A percentile compares a stretch with the other conserved stretches of the same genome.
Evolutionary conservation across 495 filamentous ascomycete genomes (phyloP).

Genomic region (Cercophora newfieldiana): DNA sequence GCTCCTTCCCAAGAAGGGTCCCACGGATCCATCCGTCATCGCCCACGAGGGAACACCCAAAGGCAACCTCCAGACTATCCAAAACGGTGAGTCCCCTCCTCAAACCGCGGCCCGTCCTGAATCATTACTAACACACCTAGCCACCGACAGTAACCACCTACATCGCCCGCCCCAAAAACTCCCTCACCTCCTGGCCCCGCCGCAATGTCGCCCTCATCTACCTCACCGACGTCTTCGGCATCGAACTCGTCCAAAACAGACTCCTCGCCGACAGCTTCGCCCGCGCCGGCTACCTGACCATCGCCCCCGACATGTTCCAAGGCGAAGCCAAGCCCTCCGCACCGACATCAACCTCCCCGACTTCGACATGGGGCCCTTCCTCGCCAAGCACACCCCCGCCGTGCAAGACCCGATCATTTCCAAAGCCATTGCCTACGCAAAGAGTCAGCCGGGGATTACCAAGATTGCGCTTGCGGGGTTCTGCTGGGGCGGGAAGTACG

Average conservation of each 20-base stretch:
- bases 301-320: slow-evolving; percentile 73
- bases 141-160: neutral
- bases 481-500: slow-evolving; percentile 55
- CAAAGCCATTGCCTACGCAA: slow-evolving; percentile 58
- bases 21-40: slow-evolving; percentile 34
- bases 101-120: neutral
- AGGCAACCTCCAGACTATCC: neutral
- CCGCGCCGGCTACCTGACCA: slow-evolving; percentile 69
- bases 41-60: neutral
- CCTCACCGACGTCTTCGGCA: slow-evolving; percentile 62
- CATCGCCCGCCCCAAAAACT: neutral
- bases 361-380: slow-evolving; percentile 58
- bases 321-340: slow-evolving; percentile 56
- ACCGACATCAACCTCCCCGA: slow-evolving; percentile 50
- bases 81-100: neutral
- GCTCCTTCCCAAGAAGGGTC: slow-evolving; percentile 32
- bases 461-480: slow-evolving; percentile 67
- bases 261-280: slow-evolving; percentile 76
- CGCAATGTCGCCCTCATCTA: slow-evolving; percentile 42
- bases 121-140: neutral
- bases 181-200: neutral
- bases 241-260: slow-evolving; percentile 61
- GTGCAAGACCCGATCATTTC: slow-evolving; percentile 65
- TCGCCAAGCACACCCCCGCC: slow-evolving; percentile 48
- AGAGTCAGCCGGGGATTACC: slow-evolving; percentile 55